These are phyloP conservation scores for Alternaria sp. DNA, from an alignment of 2,329 filamentous ascomycete genomes.

Conservation along the genomic window DNA sequence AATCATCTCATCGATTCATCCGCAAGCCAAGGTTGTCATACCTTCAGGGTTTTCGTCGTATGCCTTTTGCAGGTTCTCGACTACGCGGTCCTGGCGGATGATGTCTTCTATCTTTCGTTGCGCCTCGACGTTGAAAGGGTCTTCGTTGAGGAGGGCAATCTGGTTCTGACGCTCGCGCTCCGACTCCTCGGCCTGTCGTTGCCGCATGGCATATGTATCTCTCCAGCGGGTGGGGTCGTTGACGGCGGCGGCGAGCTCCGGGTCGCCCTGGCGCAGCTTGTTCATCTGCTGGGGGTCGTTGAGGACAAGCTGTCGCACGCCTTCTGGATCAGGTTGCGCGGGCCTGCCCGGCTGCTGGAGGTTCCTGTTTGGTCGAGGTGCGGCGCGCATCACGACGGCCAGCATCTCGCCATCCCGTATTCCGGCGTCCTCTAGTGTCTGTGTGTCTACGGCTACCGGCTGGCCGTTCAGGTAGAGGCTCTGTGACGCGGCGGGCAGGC, in stretches of 20 bases:
- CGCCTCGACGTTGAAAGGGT: conserved; percentile 92
- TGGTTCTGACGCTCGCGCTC: conserved; percentile 80
- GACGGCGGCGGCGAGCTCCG: conserved; percentile 76
- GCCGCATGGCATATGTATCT: conserved; percentile 71
- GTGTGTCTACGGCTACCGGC: conserved; percentile 75
- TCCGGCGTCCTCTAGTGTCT: conserved; percentile 80
- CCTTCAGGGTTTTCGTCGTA: conserved; percentile 98
- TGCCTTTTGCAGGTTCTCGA: conserved; percentile 94
- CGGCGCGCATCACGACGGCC: conserved; percentile 72
- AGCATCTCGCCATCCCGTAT: conserved; percentile 93
- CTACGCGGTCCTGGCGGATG: conserved; percentile 91
- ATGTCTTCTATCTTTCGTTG: conserved; percentile 95
- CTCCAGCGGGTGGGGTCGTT: conserved; percentile 79
- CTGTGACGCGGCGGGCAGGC: conserved; percentile 74
- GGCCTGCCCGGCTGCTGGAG: conserved; percentile 13
- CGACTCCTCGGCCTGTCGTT: conserved; percentile 72
- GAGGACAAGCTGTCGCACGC: conserved; percentile 80
- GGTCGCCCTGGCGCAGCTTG: conserved; percentile 73
- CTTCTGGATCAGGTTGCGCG: conserved; percentile 68
- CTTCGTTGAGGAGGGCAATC: conserved; percentile 85
- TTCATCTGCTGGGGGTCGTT: conserved; percentile 76
- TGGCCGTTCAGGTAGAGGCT: conserved; percentile 90
- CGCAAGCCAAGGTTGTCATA: conserved; percentile 50
- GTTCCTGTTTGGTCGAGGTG: conserved; percentile 17
- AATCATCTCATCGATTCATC: neutral